Percentiles rank a stretch among this genome's conserved stretches.
Evolutionary conservation across 163 green algal species (phyloP).

Genomic region (Scenedesmus sp.): DNA sequence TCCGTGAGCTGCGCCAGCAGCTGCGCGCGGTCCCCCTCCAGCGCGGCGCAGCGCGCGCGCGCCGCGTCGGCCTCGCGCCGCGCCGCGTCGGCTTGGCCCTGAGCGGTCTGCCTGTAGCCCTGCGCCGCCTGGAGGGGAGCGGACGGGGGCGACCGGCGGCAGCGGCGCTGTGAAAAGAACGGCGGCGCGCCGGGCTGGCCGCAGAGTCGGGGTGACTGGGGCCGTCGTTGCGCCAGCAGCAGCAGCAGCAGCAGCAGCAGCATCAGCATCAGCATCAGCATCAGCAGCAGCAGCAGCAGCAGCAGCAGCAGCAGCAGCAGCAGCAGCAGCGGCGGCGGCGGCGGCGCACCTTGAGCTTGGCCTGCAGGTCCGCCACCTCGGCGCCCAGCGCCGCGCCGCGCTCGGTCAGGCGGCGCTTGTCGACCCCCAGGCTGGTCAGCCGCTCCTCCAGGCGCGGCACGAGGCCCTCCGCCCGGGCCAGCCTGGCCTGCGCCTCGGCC

Average conservation of each 20-base stretch:
- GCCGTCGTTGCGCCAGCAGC: background rate
- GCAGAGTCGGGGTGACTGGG: background rate
- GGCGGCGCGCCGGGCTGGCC: background rate
- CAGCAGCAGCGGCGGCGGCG: background rate
- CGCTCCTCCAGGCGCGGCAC: constrained; percentile 37
- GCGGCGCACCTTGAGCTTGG: constrained; percentile 21
- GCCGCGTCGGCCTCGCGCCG: constrained; percentile 16
- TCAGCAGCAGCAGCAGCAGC: background rate
- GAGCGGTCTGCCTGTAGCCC: background rate
- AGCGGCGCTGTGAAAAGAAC: no score
- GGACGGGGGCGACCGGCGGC: no score
- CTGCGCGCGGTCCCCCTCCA: background rate
- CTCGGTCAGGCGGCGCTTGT: constrained; percentile 25
- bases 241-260: background rate
- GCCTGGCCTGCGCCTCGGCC: background rate
- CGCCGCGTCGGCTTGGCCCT: background rate
- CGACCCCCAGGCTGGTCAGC: constrained; percentile 12
- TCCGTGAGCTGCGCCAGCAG: constrained; percentile 25
- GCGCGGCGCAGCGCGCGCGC: background rate
- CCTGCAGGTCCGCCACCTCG: background rate
- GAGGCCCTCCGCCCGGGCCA: constrained; percentile 25
- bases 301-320: no score
- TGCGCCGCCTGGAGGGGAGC: constrained; percentile 13
- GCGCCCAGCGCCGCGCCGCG: background rate
- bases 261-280: background rate